These are phyloP conservation scores for Dissophora globulifera DNA, from an alignment of 192 early-diverging fungal species.

Conservation along the genomic window DNA sequence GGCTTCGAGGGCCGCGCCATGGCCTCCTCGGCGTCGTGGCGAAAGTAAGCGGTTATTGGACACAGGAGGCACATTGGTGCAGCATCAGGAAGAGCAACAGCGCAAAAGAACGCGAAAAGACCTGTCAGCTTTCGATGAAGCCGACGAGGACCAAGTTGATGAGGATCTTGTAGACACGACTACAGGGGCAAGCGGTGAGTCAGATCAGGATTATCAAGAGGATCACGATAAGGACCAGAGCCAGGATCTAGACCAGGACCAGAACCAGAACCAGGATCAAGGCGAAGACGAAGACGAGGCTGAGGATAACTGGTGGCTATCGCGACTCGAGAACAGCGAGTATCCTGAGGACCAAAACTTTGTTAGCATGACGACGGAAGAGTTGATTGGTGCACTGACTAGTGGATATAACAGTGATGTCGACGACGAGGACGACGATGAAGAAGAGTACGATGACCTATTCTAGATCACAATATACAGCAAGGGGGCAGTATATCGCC, in stretches of 20 bases:
- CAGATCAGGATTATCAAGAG: too few relatives aligned
- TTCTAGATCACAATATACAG: background rate
- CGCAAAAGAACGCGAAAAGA: too few relatives aligned
- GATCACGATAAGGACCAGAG: background rate
- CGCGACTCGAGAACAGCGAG: constrained; percentile 39
- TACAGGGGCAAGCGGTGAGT: too few relatives aligned
- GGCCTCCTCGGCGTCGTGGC: background rate
- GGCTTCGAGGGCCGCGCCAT: background rate
- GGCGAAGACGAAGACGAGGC: constrained; percentile 27
- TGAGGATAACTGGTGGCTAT: constrained; percentile 40
- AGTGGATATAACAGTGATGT: constrained; percentile 37
- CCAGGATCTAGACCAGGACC: too few relatives aligned
- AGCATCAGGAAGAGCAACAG: too few relatives aligned
- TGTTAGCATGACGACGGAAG: constrained; percentile 50
- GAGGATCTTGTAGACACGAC: too few relatives aligned
- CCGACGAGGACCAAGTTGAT: background rate
- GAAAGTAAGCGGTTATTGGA: too few relatives aligned
- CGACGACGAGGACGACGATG: constrained; percentile 41
- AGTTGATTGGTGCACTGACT: constrained; percentile 41
- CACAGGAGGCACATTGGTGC: too few relatives aligned
- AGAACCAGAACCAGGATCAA: too few relatives aligned
- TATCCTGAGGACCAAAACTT: constrained; percentile 43
- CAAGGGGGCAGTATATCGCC: background rate
- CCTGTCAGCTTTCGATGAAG: too few relatives aligned
- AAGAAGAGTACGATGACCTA: background rate